Evolutionary conservation across 441 rosid species (phyloP).

Genomic region (Pelargonium myrrhifolium): DNA sequence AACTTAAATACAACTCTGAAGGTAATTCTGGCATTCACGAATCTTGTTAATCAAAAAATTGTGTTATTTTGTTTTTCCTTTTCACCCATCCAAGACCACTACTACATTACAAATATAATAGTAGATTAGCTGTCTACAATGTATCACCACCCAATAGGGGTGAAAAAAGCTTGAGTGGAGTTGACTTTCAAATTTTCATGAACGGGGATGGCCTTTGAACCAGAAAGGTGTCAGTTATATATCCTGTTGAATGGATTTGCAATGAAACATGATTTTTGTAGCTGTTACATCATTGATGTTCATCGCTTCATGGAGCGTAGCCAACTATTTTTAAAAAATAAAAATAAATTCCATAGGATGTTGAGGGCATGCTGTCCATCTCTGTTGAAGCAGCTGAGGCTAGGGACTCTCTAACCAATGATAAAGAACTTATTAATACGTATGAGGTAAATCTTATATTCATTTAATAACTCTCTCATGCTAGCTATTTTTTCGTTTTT

Average conservation of each 20-base stretch:
- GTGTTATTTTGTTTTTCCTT: neutral
- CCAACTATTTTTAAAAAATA: slow-evolving; percentile 10
- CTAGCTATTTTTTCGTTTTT: neutral
- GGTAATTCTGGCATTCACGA: slow-evolving; percentile 31
- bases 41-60: neutral
- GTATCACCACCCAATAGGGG: neutral
- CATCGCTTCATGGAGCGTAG: slow-evolving; percentile 1
- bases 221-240: neutral
- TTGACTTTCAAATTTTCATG: neutral
- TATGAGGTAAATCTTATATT: slow-evolving; percentile 54
- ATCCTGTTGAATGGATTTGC: slow-evolving; percentile 11
- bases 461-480: neutral
- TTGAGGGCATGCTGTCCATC: slow-evolving; percentile 99
- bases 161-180: neutral
- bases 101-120: slow-evolving; percentile 2
- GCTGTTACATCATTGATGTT: neutral
- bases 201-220: slow-evolving; percentile 4
- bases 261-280: slow-evolving; percentile 9
- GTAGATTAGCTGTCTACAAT: slow-evolving; percentile 1
- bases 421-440: slow-evolving; percentile 83
- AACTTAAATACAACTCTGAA: slow-evolving; percentile 84
- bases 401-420: slow-evolving; percentile 84
- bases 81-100: slow-evolving; percentile 5
- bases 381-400: slow-evolving; percentile 98
- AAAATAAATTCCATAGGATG: slow-evolving; percentile 48